A percentile compares a stretch with the other conserved stretches of the same genome.
Conservation (phyloP, 2,329 filamentous ascomycete species). For the Pseudogymnoascus sp. region DNA sequence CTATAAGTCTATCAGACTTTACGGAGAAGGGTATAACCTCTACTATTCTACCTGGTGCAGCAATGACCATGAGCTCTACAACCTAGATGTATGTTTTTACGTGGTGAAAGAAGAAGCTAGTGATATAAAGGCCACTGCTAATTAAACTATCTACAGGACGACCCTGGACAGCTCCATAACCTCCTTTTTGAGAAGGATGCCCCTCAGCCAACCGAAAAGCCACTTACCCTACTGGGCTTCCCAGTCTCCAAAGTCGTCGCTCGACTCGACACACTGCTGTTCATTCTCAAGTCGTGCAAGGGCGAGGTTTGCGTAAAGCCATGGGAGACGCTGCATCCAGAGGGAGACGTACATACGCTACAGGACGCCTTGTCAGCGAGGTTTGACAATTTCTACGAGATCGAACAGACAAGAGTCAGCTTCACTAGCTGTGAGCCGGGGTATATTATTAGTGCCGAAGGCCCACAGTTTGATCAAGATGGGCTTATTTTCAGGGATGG, state of each 20-base stretch:
- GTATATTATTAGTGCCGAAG: constrained; percentile 49
- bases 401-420: constrained; percentile 39
- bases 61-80: constrained; percentile 59
- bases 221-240: constrained; percentile 27
- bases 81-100: constrained; percentile 41
- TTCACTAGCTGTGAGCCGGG: constrained; percentile 49
- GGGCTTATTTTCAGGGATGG: not conserved
- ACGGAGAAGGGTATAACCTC: constrained; percentile 45
- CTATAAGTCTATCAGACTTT: constrained; percentile 41
- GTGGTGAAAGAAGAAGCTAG: not conserved
- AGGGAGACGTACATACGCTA: constrained; percentile 43
- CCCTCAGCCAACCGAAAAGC: constrained; percentile 14
- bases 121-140: not conserved
- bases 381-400: constrained; percentile 48
- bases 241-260: constrained; percentile 36
- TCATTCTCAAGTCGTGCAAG: constrained; percentile 55
- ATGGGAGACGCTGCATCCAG: constrained; percentile 50
- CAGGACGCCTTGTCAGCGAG: constrained; percentile 40
- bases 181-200: constrained; percentile 15
- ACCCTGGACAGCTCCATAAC: constrained; percentile 44
- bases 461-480: constrained; percentile 34
- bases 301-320: constrained; percentile 45
- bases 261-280: constrained; percentile 50
- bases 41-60: constrained; percentile 65
- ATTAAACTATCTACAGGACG: constrained; percentile 25